Evolutionary conservation across 1,284 basidiomycete species (phyloP), one percentile per base, ranked within the genome.

Genomic region (Heterobasidion occidentale): DNA sequence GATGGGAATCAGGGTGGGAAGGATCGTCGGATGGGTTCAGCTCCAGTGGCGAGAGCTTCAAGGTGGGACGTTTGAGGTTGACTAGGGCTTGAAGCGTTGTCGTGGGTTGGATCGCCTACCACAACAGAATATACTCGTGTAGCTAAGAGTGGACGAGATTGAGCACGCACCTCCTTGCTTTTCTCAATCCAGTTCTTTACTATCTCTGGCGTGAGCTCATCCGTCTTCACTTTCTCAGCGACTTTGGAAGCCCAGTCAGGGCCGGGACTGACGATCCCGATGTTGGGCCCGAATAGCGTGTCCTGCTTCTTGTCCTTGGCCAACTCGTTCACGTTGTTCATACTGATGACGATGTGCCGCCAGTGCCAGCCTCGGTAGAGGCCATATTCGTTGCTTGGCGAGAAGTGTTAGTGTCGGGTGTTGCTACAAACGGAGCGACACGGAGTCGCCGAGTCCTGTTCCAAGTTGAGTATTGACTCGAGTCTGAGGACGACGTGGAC

Each of bases 41-140:
- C 9, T 77, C 72, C 50, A 84, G 77, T n/a, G 84, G 91, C 38
- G 80, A 89, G 48, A 83, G 80, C 49, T 79, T 86, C 55, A 85
- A 76, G 1, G 90, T 86, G 0, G 92, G 93, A 8, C 92, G 83
- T 68, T 94, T 94, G 64, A 95, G 82, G 65, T 94, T 94, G 60
- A 95, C 92, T 36, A 94, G 79, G 0, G 92, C 92, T 72, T 95
- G 92, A 0, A 95, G 76, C 1, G 92, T 94, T 0, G 92, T 95
- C 0, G 92, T 94, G 0, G 91, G 83, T 63, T 92, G 88, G 9
- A 85, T 78, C 14, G 81, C 71, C 88, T 92, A 59, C 7, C 35
- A 36, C 46, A 52, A 19, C 38, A 47, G 46, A 20, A 8, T 17
- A 36, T 36, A 14, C 53, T 7, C 19, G 19, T 11, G 36, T 42